phyloP scores from a whole-genome alignment of 2,329 filamentous ascomycete genomes.

The Aureobasidium musti region DNA sequence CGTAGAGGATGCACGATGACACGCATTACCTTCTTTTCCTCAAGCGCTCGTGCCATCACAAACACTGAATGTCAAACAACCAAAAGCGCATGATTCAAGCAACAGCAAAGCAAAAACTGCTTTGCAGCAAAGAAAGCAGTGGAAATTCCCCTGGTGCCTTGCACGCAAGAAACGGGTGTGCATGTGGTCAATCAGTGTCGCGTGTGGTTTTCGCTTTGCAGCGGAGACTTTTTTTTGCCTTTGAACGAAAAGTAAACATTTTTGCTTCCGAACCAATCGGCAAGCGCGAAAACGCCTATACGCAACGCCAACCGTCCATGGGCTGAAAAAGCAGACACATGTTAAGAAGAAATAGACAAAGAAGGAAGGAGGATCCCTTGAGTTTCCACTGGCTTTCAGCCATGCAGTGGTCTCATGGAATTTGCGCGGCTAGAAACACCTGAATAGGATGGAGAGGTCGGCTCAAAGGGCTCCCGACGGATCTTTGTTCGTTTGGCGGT shows the following conservation, averaged over 20 bases:
- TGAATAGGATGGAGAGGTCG: neutral
- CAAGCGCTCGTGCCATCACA: neutral
- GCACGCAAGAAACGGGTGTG: neutral
- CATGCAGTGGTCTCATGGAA: conserved; percentile 9
- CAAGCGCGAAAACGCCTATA: conserved; percentile 2
- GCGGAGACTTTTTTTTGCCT: neutral
- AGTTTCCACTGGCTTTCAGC: neutral
- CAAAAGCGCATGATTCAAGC: neutral
- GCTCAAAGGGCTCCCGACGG: neutral
- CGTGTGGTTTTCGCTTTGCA: neutral
- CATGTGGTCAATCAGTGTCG: neutral
- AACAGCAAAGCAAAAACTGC: neutral
- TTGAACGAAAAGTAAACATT: neutral
- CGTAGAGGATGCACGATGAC: conserved; percentile 11
- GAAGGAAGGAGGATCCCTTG: conserved; percentile 7
- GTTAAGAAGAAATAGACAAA: neutral
- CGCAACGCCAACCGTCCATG: too few species aligned
- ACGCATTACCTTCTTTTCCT: neutral
- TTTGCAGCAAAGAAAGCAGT: neutral
- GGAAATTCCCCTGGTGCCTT: neutral
- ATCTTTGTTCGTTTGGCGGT: neutral
- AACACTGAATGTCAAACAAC: neutral
- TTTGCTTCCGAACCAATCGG: conserved; percentile 7
- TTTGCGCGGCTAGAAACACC: conserved; percentile 6
- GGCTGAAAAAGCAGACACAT: neutral